Evolutionary conservation across 441 rosid genomes (phyloP), one percentile per base, ranked within the genome.

Genomic region (Brassica balearica): DNA sequence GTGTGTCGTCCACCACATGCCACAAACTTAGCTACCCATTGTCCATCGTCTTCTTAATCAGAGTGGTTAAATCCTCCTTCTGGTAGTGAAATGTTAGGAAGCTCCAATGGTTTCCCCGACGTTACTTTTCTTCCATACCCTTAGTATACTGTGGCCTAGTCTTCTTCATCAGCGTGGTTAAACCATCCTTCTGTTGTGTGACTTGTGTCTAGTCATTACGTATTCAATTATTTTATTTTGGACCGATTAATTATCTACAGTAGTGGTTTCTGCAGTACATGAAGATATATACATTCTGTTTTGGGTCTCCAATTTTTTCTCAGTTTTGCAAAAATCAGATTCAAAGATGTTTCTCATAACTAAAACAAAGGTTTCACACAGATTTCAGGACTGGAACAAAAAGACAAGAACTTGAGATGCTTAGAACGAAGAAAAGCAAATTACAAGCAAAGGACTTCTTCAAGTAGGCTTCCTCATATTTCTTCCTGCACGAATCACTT

Each of bases 1-100:
- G 97, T 94, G 83, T 96, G 98, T 23, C 99, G 90, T 20, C 98
- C 99, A 2, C 99, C 99, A 9, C 96, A 90, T 11, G 95, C 98
- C 62, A 91, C 95, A 27, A 84, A 86, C 81, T 90, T 91, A 23
- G 96, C 89, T 48, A 78, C 77, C 99, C 99, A 92, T 29, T 46
- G 83, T 25, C 91, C 92, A 74, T 38, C 87, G 10, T 67, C 83
- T 79, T 74, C 92, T 71, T 88, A 85, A 48, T 71, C 84, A 12
- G 79, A 85, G 27, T 59, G 62, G 10, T 71, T 84, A 11, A 74
- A 60, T 15, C 20, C 70, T 32, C 36, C 36, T 5, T 27, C 36
- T 1, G 94, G 94, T 41, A 93, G 79, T 3, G 85, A 81, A 23
- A 89, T 85, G 60, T 78, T 76, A 6, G 98, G 99, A 68, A 96